phyloP scores from a whole-genome alignment of 192 early-diverging fungal genomes.

The Coemansia sp. region DNA sequence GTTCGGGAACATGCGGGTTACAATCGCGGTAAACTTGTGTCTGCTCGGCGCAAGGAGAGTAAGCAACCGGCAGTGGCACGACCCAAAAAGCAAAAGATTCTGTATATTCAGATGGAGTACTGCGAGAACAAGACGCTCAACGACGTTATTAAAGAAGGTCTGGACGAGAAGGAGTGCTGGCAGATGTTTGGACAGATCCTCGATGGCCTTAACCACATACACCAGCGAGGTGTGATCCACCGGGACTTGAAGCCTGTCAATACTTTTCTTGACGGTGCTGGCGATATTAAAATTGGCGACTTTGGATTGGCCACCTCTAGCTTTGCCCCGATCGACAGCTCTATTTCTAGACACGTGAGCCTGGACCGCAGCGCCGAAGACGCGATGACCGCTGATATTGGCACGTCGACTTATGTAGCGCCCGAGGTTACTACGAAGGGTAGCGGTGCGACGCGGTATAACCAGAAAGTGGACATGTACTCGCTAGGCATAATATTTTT shows the following conservation, averaged over 20 bases:
- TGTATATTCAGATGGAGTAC: constrained; percentile 99
- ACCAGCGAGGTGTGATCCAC: constrained; percentile 79
- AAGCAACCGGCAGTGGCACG: not conserved
- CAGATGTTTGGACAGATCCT: constrained; percentile 84
- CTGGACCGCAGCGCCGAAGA: constrained; percentile 52
- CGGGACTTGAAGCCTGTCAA: constrained; percentile 75
- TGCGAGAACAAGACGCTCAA: constrained; percentile 91
- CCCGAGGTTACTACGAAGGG: constrained; percentile 56
- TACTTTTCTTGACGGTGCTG: constrained; percentile 59
- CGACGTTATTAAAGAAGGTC: constrained; percentile 76
- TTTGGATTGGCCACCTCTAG: constrained; percentile 85
- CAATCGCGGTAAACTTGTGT: not conserved
- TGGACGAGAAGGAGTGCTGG: constrained; percentile 83
- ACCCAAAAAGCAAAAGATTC: constrained; percentile 37
- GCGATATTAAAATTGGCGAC: constrained; percentile 83
- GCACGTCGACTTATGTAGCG: constrained; percentile 88
- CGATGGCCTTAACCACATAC: constrained; percentile 87
- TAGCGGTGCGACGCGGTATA: constrained; percentile 52
- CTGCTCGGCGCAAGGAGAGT: constrained; percentile 1
- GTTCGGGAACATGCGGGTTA: constrained; percentile 4
- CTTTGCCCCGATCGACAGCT: constrained; percentile 37
- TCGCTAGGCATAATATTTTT: constrained; percentile 92
- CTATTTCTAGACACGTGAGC: constrained; percentile 20
- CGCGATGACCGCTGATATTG: constrained; percentile 77
- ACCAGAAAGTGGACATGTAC: constrained; percentile 86